phyloP scores from a whole-genome alignment of 352 stramenopile species.

The Phytophthora syringae region DNA sequence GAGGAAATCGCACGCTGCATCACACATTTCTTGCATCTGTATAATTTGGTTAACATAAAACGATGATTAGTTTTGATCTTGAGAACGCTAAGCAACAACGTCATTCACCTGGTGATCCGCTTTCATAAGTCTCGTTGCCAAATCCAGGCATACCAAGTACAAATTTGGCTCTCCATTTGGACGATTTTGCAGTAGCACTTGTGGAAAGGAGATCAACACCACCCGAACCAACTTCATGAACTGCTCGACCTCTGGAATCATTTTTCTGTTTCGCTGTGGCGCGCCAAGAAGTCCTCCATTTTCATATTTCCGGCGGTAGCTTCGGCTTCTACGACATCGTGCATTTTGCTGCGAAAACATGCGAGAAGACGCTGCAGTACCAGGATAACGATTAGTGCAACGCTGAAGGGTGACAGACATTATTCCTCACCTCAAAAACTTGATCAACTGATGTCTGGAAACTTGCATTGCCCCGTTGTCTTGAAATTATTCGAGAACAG shows the following conservation, averaged over 20 bases:
- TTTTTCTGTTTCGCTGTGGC: slow-evolving; percentile 42
- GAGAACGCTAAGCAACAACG: neutral
- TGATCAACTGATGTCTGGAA: slow-evolving; percentile 36
- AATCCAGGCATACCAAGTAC: slow-evolving; percentile 50
- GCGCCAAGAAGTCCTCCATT: slow-evolving; percentile 44
- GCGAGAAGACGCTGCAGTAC: slow-evolving; percentile 40
- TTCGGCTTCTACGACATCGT: slow-evolving; percentile 35
- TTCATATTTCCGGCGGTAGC: slow-evolving; percentile 25
- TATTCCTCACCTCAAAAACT: slow-evolving; percentile 35
- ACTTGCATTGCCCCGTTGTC: slow-evolving; percentile 37
- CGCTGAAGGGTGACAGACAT: neutral
- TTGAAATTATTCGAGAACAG: slow-evolving; percentile 45
- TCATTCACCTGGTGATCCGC: slow-evolving; percentile 62
- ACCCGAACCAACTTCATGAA: slow-evolving; percentile 53
- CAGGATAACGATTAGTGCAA: neutral
- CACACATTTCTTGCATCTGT: slow-evolving; percentile 67
- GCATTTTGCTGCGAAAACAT: slow-evolving; percentile 51
- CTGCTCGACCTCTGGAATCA: slow-evolving; percentile 60
- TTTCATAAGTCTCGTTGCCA: slow-evolving; percentile 57
- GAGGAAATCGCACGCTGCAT: slow-evolving; percentile 70
- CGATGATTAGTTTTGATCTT: neutral
- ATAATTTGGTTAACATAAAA: neutral
- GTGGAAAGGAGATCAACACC: slow-evolving; percentile 53
- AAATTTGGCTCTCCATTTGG: slow-evolving; percentile 33
- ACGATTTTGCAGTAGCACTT: slow-evolving; percentile 34